Evolutionary conservation across 1,139 yeast species (phyloP).

Genomic region (Meyerozyma carpophila): DNA sequence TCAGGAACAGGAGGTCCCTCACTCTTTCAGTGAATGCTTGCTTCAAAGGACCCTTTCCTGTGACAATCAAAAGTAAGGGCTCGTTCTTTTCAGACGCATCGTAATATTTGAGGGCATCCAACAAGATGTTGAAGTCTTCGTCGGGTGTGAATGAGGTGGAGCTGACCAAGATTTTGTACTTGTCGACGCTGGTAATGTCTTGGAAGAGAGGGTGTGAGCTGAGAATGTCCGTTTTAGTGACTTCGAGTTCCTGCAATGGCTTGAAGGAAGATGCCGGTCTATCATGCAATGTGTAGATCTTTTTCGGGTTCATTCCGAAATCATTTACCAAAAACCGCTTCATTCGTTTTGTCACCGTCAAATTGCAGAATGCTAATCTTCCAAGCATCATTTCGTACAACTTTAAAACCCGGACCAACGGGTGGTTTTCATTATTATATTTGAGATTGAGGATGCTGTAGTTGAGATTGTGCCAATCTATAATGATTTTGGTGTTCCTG

Average conservation of each 20-base stretch:
- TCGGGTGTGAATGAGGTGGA: constrained; percentile 96
- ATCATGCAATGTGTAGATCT: constrained; percentile 56
- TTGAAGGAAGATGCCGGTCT: constrained; percentile 67
- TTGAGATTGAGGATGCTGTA: constrained; percentile 74
- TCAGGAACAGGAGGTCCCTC: constrained; percentile 33
- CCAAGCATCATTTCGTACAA: constrained; percentile 58
- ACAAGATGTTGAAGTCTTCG: constrained; percentile 71
- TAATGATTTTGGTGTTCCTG: constrained; percentile 57
- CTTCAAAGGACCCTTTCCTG: constrained; percentile 92
- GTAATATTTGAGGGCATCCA: constrained; percentile 62
- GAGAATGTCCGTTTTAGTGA: constrained; percentile 29
- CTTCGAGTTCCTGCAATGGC: constrained; percentile 29
- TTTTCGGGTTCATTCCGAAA: constrained; percentile 39
- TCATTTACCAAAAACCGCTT: constrained; percentile 50
- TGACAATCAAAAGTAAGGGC: constrained; percentile 61
- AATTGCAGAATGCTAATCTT: constrained; percentile 57
- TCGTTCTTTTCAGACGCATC: constrained; percentile 39
- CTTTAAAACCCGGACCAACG: constrained; percentile 56
- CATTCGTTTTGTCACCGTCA: constrained; percentile 81
- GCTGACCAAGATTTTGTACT: constrained; percentile 65
- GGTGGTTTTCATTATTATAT: constrained; percentile 48
- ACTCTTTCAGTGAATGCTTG: constrained; percentile 44
- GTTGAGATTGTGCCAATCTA: constrained; percentile 97
- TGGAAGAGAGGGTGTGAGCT: constrained; percentile 35
- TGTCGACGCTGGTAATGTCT: constrained; percentile 18